Evolutionary conservation across 2,329 filamentous ascomycete species (phyloP).

Genomic region (Juglanconis sp.): DNA sequence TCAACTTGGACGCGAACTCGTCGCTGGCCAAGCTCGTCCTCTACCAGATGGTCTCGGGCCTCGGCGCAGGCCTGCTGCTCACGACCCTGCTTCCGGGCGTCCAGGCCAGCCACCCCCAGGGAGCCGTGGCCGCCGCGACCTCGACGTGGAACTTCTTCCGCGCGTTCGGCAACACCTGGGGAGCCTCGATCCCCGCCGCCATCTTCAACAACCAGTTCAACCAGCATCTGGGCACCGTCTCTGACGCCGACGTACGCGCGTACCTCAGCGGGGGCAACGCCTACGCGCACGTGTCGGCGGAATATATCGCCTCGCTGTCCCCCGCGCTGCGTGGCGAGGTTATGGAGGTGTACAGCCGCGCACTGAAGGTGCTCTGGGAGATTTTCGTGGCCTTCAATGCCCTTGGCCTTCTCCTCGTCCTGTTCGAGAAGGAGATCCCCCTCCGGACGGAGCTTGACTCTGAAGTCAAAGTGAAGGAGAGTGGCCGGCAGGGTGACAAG

Average conservation of each 20-base stretch:
- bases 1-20: background rate
- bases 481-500: no score
- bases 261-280: background rate
- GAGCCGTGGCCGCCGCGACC: background rate
- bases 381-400: background rate
- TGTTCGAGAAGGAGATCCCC: background rate
- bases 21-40: background rate
- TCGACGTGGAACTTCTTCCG: background rate
- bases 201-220: conserved; percentile 1
- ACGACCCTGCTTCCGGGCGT: background rate
- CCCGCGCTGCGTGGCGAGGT: background rate
- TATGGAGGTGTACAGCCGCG: background rate
- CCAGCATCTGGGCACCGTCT: background rate
- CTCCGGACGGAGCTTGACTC: no score
- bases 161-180: background rate
- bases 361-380: background rate
- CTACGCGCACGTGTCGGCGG: background rate
- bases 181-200: background rate
- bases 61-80: background rate
- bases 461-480: no score
- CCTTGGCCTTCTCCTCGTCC: background rate
- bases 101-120: background rate
- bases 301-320: background rate
- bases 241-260: conserved; percentile 2
- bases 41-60: background rate